phyloP scores from a whole-genome alignment of 1,284 basidiomycete genomes.

The Austroboletus niveus region DNA sequence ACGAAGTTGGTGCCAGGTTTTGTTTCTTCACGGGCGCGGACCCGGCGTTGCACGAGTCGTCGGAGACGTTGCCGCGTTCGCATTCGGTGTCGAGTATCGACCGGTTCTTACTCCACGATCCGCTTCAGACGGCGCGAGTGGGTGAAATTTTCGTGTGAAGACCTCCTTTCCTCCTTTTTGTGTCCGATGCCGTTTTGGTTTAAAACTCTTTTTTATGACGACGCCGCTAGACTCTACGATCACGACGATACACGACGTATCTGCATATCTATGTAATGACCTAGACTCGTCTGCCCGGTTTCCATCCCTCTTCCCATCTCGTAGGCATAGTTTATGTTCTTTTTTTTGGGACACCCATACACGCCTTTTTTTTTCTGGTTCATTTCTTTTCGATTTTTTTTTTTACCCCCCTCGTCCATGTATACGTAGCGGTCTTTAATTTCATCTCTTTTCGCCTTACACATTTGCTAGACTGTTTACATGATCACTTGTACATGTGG shows the following conservation, averaged over 20 bases:
- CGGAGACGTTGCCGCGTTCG: conserved; percentile 44
- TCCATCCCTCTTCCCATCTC: too few relatives aligned
- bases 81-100: conserved; percentile 57
- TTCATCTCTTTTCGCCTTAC: too few relatives aligned
- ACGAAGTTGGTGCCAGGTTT: conserved; percentile 45
- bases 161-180: not conserved
- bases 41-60: conserved; percentile 29
- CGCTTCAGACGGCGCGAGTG: conserved; percentile 17
- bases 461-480: too few relatives aligned
- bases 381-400: conserved; percentile 6
- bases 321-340: not conserved
- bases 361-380: not conserved
- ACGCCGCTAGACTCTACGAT: too few relatives aligned
- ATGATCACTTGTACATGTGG: too few relatives aligned
- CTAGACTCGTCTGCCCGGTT: too few relatives aligned
- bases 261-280: too few relatives aligned
- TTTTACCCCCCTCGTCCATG: not conserved
- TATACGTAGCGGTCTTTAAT: not conserved
- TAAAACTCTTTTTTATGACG: too few relatives aligned
- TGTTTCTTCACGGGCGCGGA: conserved; percentile 71
- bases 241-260: too few relatives aligned
- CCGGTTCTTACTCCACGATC: conserved; percentile 39
- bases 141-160: conserved; percentile 8
- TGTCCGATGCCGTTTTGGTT: too few relatives aligned
- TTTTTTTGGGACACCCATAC: not conserved